Evolutionary conservation across 805 yeast genomes (phyloP), one percentile per base, ranked within the genome.

Genomic region (Candida odintsovae): DNA sequence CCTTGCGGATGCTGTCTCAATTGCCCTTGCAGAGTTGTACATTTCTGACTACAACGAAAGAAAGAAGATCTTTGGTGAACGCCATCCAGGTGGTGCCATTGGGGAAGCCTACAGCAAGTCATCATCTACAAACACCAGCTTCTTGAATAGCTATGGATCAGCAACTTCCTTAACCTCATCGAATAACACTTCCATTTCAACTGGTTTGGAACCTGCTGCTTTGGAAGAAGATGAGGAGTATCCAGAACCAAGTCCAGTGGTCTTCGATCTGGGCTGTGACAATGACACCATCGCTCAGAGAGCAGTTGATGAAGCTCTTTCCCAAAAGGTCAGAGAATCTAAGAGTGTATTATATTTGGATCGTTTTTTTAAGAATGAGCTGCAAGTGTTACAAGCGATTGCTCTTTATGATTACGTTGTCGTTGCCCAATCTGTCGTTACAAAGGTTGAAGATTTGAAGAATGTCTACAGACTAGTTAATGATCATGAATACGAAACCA

Each of bases 21-120:
- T 90, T 42, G 85, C 95, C 0, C 66, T 90, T 21, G 76, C 82
- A 42, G 94, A 88, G 58, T 61, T 83, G 58, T 74, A 82, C 45
- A 80, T 80, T 45, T 67, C 68, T 9, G 89, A 87, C 57, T 63
- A 71, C 26, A 63, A 67, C 33, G 68, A 71, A 46, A 69, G 96
- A 38, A 74, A 73, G 51, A 66, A 63, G 48, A 64, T 73, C 33
- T 89, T 89, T 64, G 82, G 84, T 9, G 76, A 75, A 50, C 76
- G 83, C 59, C 97, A 89, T 58, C 97, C 97, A 2, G 96, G 96
- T 19, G 97, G 97, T 16, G 85, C 94, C 2, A 88, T 89, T 58
- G 97, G 97, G 15, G 70, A 69, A 44, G 68, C 72, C 7, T 73
- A 67, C 48, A 52, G 56, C 2, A 45, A 43, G 19, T 43, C 53